Evolutionary conservation across 2,329 filamentous ascomycete species (phyloP).

Genomic region (Arthrocladium fulminans): DNA sequence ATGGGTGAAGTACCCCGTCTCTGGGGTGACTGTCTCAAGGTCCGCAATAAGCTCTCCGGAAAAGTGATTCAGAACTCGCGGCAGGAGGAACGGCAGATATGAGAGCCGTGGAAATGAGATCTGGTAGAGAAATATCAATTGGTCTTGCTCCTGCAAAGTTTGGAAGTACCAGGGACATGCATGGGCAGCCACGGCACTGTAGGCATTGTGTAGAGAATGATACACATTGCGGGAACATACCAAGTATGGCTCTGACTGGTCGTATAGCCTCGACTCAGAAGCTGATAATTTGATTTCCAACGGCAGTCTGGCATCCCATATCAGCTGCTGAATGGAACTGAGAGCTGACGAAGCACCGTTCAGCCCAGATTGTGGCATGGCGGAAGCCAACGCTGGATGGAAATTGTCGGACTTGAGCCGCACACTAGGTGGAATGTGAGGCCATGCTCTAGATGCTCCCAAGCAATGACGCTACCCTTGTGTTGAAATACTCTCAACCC

Average conservation of each 20-base stretch:
- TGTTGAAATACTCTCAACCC: too few relatives aligned
- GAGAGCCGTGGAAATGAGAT: conserved; percentile 53
- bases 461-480: too few relatives aligned
- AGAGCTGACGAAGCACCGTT: conserved; percentile 6
- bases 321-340: conserved; percentile 19
- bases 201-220: neutral
- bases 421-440: neutral
- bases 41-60: conserved; percentile 49
- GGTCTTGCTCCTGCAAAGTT: neutral
- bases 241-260: conserved; percentile 53
- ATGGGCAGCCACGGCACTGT: too few relatives aligned
- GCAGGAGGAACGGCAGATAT: conserved; percentile 58
- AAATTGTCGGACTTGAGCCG: neutral
- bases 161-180: too few relatives aligned
- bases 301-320: conserved; percentile 53
- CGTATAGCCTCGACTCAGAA: conserved; percentile 52
- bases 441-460: too few relatives aligned
- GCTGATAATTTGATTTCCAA: conserved; percentile 52
- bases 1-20: conserved; percentile 56
- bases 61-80: conserved; percentile 57
- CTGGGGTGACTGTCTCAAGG: conserved; percentile 35
- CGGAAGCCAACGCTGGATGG: too few relatives aligned
- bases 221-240: conserved; percentile 35
- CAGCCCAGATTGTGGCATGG: neutral
- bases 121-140: neutral